Evolutionary conservation across 1,139 yeast genomes (phyloP), one percentile per base, ranked within the genome.

Genomic region (Yamadazyma conglobata): DNA sequence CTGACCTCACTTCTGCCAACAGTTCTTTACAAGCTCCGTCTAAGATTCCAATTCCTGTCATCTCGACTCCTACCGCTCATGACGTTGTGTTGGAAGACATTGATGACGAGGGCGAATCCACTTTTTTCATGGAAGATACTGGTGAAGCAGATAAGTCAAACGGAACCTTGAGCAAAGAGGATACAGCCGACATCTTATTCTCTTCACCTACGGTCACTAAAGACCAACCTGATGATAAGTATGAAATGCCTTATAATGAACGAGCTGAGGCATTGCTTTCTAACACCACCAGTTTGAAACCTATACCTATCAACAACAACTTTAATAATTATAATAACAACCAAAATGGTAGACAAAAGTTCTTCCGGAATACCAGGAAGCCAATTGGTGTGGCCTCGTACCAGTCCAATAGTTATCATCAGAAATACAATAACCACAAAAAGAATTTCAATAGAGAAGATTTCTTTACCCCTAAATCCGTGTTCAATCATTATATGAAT

Each of bases 381-480:
- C 82, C 85, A 5, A 69, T 79, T 42, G 79, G 77, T 24, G 78
- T 79, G 35, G 84, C 84, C 5, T 66, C 73, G 1, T 66, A 54
- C 42, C 79, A 50, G 62, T 68, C 56, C 51, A 41, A 37, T 25
- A 43, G 47, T 22, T 40, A 41, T 10, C 40, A 40, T 10, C 25
- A 18, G 3, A 22, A 15, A 13, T 32, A 34, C n/a, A 54, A 58
- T 38, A 54, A 58, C 39, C 54, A 51, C 37, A 60, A 24, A 18
- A 56, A 60, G 24, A 58, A 48, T 35, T 80, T 75, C 48, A 75
- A 73, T 44, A 67, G 89, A 37, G 82, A 78, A 43, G 89, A 82
- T 48, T 79, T 71, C 44, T 82, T 81, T 49, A 82, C 93, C 2
- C 93, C 93, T 2, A 83, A 81, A 37, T 77, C 88, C 15, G 82